Evolutionary conservation across 257 asterid genomes (phyloP), one percentile per base, ranked within the genome.

Genomic region (Linderniella brevidens): DNA sequence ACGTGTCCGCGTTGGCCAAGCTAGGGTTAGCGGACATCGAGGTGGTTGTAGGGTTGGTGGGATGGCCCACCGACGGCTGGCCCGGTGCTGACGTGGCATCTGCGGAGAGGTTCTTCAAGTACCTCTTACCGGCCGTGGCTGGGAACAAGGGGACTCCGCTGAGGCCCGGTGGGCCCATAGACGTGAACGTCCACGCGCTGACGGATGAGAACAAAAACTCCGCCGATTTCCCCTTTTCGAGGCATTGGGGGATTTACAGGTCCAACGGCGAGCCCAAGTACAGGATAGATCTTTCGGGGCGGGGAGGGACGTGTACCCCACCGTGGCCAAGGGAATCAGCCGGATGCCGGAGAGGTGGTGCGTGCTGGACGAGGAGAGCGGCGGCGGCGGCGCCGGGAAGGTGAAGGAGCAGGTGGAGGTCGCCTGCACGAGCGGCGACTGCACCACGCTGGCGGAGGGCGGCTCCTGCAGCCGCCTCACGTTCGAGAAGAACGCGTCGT

Each of bases 211-310:
- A 54, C 51, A 40, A 52, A 35, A 53, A 47, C 13, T 43, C 29
- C 37, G 35, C 13, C 11, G 11, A 37, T 40, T 9, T 49, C 56
- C 52, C 50, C 55, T 8, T 18, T 49, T 51, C 52, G 18, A 8
- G 80, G 0, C 87, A 77, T 19, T 77, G 81, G 79, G 92, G 81
- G 8, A 58, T 80, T 14, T 80, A 71, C 53, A 16, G 42, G 15
- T 58, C 65, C 17, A 65, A 67, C 39, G 92, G 81, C 2, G 57
- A 63, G 11, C 78, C 93, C 0, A 80, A 80, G 37, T 77, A 44
- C 66, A 60, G 63, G 19, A 39, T 77, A 7, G 93, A 77, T 43
- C 59, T 80, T 32, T 53, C 0, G 80, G 86, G 3, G 25, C 62
- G 13, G 79, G 70, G 1, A 37, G 59, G 0, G 57, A 60, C 1